Base-by-base conservation (phyloP, 2,329 filamentous ascomycete genomes). In the Fusarium pseudoanthophilum region DNA sequence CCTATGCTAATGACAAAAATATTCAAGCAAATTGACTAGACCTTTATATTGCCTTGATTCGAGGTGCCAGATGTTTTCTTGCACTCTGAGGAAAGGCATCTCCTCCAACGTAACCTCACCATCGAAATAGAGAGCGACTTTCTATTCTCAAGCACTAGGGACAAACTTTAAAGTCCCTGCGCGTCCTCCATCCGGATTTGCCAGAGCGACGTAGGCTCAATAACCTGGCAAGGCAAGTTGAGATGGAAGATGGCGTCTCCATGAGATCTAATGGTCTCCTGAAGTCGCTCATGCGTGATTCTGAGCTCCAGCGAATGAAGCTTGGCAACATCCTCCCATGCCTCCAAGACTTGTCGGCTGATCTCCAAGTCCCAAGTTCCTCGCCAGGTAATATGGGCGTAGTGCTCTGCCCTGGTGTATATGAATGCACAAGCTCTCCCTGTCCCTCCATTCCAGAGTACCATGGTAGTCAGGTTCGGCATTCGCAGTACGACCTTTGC, bases 231-330 rank as follows among this genome's bases (percentile, higher is more conserved):
- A 43, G 64, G 60, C 15, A 67, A 34, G 51, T 59, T 40, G 13
- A 67, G 61, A n/a, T 67, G 15, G 28, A 51, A 20, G 4, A 65
- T 51, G 20, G 64, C 64, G 37, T 67, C 81, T 28, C 64, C 66
- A 51, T 36, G 57, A 45, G 30, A 56, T 28, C 28, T 39, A 7
- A 68, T 56, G 7, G 5, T 11, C 39, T 30, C 49, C 7, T 8
- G 11, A 11, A 68, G 21, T 5, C 18, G 9, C 42, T 62, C 56
- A 42, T 62, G 32, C 5, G 2, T 34, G 18, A 68, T 15, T 32
- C 2, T 30, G 6, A 56, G 37, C n/a, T 62, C 37, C 20, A 40
- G 4, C 4, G 49, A 66, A 65, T 43, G 37, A 4, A 62, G 28
- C 26, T 43, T 39, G 11, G 56, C 56, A 34, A 63, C 26, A 26